Evolutionary conservation across 306 rosid genomes (phyloP).

Genomic region (Ammopiptanthus mongolicus): DNA sequence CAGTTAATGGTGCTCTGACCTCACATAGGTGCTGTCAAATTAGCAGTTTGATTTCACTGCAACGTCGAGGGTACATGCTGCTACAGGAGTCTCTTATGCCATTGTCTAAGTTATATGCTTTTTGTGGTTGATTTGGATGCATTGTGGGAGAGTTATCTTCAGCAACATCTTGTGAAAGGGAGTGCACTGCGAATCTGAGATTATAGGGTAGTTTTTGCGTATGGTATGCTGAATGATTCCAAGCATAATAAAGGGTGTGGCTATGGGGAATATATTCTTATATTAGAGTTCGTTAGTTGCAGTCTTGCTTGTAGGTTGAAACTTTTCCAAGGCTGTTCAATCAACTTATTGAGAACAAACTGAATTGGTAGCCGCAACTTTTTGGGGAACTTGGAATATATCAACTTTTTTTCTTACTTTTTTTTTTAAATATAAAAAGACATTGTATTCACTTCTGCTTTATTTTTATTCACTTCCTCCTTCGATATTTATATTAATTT

Average conservation of each 20-base stretch:
- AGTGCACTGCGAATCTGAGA: neutral
- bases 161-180: neutral
- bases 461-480: too few relatives aligned
- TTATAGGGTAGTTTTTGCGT: neutral
- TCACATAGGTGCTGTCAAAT: neutral
- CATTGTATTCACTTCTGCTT: neutral
- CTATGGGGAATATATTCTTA: constrained; percentile 6
- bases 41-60: constrained; percentile 4
- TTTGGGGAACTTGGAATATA: neutral
- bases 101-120: neutral
- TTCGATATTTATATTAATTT: neutral
- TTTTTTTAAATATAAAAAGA: too few relatives aligned
- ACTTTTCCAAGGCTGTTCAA: neutral
- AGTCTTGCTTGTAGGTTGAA: neutral
- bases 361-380: neutral
- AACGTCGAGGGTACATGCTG: neutral
- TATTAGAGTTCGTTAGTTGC: neutral
- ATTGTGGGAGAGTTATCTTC: neutral
- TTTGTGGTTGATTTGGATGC: constrained; percentile 1
- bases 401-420: neutral
- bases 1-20: neutral
- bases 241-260: neutral
- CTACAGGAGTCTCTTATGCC: neutral
- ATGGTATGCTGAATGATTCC: neutral
- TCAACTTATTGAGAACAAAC: neutral